Conservation (phyloP, 1,284 basidiomycete genomes). For the Peniophora sp. region DNA sequence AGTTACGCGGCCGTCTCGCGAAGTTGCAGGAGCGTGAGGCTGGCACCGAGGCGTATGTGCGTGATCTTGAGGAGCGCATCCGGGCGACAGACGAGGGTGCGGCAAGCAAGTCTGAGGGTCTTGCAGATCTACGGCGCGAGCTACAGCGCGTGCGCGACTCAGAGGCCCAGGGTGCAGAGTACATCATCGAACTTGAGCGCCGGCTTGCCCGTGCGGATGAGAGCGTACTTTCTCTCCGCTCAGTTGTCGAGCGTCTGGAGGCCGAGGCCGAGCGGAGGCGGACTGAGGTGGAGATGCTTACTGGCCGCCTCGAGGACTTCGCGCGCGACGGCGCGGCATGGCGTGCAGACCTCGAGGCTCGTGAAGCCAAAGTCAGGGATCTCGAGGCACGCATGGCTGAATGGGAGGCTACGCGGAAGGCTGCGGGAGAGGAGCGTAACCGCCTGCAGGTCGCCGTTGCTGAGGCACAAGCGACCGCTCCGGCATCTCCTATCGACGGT, state of each 20-base stretch:
- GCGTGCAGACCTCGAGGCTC: slow-evolving; percentile 74
- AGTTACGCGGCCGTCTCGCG: slow-evolving; percentile 71
- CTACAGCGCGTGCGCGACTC: slow-evolving; percentile 70
- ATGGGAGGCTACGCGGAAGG: slow-evolving; percentile 63
- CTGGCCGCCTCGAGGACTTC: slow-evolving; percentile 65
- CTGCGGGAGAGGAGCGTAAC: slow-evolving; percentile 54
- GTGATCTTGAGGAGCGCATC: slow-evolving; percentile 87
- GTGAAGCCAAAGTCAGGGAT: slow-evolving; percentile 67
- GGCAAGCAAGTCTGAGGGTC: slow-evolving; percentile 65
- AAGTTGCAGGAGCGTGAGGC: slow-evolving; percentile 86
- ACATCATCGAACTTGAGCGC: slow-evolving; percentile 86
- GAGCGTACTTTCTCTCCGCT: slow-evolving; percentile 58
- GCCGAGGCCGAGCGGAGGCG: slow-evolving; percentile 62
- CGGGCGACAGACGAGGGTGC: slow-evolving; percentile 76
- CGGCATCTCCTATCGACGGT: slow-evolving; percentile 14
- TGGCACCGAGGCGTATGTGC: slow-evolving; percentile 89
- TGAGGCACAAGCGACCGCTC: slow-evolving; percentile 5
- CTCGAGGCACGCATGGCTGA: slow-evolving; percentile 72
- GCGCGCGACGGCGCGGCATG: slow-evolving; percentile 64
- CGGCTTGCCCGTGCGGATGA: slow-evolving; percentile 78
- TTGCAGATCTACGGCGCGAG: slow-evolving; percentile 81
- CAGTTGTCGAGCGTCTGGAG: slow-evolving; percentile 74
- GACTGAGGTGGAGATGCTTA: slow-evolving; percentile 64
- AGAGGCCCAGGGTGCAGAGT: slow-evolving; percentile 65
- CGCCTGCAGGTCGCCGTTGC: slow-evolving; percentile 31